Evolutionary conservation across 441 rosid genomes (phyloP).

Genomic region (Brassica hybrid): DNA sequence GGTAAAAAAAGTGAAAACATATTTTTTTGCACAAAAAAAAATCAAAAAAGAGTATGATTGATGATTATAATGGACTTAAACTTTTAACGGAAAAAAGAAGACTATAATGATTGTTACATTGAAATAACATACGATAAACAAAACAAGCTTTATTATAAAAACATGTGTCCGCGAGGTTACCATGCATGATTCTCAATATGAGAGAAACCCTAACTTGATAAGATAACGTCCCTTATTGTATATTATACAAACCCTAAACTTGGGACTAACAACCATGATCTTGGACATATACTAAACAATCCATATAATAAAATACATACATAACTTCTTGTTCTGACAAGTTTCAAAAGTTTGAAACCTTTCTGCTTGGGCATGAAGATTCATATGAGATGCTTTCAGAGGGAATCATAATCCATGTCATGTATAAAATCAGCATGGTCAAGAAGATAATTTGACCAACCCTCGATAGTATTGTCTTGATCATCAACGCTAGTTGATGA

Average conservation of each 20-base stretch:
- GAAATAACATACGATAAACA: not conserved
- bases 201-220: not conserved
- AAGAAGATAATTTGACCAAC: constrained; percentile 41
- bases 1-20: too few relatives aligned
- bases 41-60: not conserved
- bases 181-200: too few relatives aligned
- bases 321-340: constrained; percentile 1
- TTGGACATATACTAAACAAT: constrained; percentile 23
- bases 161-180: not conserved
- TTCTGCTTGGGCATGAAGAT: constrained; percentile 7
- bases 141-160: not conserved
- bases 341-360: constrained; percentile 20
- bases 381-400: constrained; percentile 24
- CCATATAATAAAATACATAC: constrained; percentile 1
- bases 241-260: not conserved
- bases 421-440: constrained; percentile 23
- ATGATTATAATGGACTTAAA: not conserved
- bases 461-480: constrained; percentile 35
- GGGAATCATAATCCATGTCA: constrained; percentile 36
- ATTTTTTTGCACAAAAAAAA: too few relatives aligned
- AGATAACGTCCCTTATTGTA: constrained; percentile 20
- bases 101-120: not conserved
- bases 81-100: not conserved
- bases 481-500: constrained; percentile 46
- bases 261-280: constrained; percentile 13